Evolutionary conservation across 352 stramenopile genomes (phyloP).

Genomic region (Pythium pyrilobum): DNA sequence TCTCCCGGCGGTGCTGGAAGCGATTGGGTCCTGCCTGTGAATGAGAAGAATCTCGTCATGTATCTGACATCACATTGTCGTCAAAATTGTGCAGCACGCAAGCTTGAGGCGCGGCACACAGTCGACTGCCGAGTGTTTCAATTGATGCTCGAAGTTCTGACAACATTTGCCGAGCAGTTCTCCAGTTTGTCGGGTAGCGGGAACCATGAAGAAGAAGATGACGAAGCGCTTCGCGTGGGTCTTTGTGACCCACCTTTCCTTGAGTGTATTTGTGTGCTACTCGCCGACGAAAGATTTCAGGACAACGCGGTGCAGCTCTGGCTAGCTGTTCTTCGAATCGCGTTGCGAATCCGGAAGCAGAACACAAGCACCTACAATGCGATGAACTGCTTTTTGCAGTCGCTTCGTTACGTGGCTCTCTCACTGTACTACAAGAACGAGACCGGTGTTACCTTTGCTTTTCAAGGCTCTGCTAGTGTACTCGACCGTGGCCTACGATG

Average conservation of each 20-base stretch:
- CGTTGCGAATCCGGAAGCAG: slow-evolving; percentile 28
- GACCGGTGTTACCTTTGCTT: slow-evolving; percentile 19
- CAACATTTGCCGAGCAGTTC: slow-evolving; percentile 16
- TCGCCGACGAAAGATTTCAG: slow-evolving; percentile 28
- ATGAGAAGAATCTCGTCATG: slow-evolving; percentile 30
- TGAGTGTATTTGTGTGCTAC: slow-evolving; percentile 39
- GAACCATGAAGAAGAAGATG: slow-evolving; percentile 12
- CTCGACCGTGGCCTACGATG: slow-evolving; percentile 23
- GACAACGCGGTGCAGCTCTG: slow-evolving; percentile 34
- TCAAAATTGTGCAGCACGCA: slow-evolving; percentile 20
- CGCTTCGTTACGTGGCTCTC: slow-evolving; percentile 39
- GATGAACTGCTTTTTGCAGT: slow-evolving; percentile 50
- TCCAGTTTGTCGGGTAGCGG: background rate
- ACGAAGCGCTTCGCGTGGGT: slow-evolving; percentile 22
- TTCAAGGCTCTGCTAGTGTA: slow-evolving; percentile 18
- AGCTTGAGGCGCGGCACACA: slow-evolving; percentile 4
- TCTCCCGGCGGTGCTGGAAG: background rate
- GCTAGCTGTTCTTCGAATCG: slow-evolving; percentile 28
- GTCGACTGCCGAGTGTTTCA: slow-evolving; percentile 30
- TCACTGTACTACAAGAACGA: slow-evolving; percentile 32
- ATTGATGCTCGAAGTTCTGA: slow-evolving; percentile 41
- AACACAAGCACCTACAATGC: slow-evolving; percentile 35
- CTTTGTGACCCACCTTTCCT: slow-evolving; percentile 36
- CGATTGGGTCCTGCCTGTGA: slow-evolving; percentile 14
- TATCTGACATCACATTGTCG: slow-evolving; percentile 51